Percentiles rank a stretch among this genome's conserved stretches.
Evolutionary conservation across 2,329 filamentous ascomycete species (phyloP).

Genomic region (Colletotrichum filicis): DNA sequence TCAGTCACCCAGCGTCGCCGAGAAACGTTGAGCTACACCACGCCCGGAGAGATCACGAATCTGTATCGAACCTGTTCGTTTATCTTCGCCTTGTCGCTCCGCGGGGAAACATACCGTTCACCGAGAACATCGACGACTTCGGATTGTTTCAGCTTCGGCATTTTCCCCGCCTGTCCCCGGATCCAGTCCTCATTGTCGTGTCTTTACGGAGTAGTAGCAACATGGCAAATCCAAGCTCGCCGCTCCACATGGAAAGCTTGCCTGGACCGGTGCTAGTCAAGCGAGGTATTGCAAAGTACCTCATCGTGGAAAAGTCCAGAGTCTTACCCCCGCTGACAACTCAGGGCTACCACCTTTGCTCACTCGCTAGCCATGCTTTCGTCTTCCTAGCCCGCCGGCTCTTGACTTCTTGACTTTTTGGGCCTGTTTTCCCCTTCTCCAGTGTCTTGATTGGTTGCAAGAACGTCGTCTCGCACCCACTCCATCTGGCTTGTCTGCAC

Average conservation of each 20-base stretch:
- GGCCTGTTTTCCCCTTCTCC: conserved; percentile 20
- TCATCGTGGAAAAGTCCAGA: neutral
- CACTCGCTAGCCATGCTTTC: conserved; percentile 10
- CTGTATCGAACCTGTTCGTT: neutral
- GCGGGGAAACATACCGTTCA: conserved; percentile 11
- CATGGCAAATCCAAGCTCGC: conserved; percentile 8
- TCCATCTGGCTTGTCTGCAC: conserved; percentile 27
- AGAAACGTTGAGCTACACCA: neutral
- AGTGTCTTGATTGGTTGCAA: conserved; percentile 13
- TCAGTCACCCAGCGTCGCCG: neutral
- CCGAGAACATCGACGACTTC: conserved; percentile 2
- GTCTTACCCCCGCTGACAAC: conserved; percentile 28
- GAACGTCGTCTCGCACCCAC: conserved; percentile 11
- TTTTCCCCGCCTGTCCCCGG: conserved; percentile 24
- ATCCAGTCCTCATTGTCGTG: conserved; percentile 18
- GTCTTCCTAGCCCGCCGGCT: conserved; percentile 19
- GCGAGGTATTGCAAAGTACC: conserved; percentile 26
- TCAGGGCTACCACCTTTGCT: conserved; percentile 20
- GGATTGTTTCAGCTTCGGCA: conserved; percentile 19
- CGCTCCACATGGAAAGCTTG: conserved; percentile 29
- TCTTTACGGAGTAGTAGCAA: conserved; percentile 12
- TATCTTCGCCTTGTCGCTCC: neutral
- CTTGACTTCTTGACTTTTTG: conserved; percentile 27
- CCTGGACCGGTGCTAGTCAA: conserved; percentile 17
- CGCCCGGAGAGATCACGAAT: neutral